These are phyloP conservation scores for Peronospora destructor DNA, from an alignment of 352 stramenopile species.

Conservation along the genomic window DNA sequence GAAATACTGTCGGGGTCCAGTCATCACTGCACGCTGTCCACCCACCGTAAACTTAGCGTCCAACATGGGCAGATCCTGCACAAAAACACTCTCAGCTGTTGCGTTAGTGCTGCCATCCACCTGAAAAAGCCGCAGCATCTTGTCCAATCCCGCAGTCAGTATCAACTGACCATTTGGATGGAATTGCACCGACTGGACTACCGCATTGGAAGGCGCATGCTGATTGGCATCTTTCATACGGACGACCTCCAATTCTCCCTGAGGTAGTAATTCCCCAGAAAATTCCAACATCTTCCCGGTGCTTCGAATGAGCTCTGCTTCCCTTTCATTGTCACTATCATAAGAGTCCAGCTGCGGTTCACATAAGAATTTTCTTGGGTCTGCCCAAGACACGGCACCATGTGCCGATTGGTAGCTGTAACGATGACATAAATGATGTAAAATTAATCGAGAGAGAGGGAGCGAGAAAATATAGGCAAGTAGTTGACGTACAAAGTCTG, in stretches of 20 bases:
- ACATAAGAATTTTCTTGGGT: constrained; percentile 60
- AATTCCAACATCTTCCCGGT: constrained; percentile 52
- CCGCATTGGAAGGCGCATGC: constrained; percentile 72
- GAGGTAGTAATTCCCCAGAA: constrained; percentile 45
- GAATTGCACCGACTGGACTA: constrained; percentile 87
- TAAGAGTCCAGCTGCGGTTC: constrained; percentile 22
- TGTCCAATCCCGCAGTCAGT: constrained; percentile 88
- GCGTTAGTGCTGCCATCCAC: constrained; percentile 85
- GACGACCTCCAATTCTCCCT: constrained; percentile 53
- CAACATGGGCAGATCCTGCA: constrained; percentile 87
- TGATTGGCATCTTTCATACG: constrained; percentile 91
- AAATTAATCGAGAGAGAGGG: not conserved
- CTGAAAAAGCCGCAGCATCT: constrained; percentile 90
- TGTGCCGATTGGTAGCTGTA: constrained; percentile 52
- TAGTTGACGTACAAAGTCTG: constrained; percentile 62
- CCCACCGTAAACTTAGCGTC: constrained; percentile 78
- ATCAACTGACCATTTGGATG: constrained; percentile 84
- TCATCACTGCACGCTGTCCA: constrained; percentile 85
- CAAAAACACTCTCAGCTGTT: constrained; percentile 86
- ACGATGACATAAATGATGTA: not conserved
- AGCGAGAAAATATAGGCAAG: not conserved
- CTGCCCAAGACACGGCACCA: constrained; percentile 57
- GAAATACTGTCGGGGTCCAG: constrained; percentile 91
- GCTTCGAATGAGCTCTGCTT: constrained; percentile 42
- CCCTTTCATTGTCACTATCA: constrained; percentile 62